Evolutionary conservation across 768 basidiomycete genomes (phyloP).

Genomic region (Rubroboletus satanas): DNA sequence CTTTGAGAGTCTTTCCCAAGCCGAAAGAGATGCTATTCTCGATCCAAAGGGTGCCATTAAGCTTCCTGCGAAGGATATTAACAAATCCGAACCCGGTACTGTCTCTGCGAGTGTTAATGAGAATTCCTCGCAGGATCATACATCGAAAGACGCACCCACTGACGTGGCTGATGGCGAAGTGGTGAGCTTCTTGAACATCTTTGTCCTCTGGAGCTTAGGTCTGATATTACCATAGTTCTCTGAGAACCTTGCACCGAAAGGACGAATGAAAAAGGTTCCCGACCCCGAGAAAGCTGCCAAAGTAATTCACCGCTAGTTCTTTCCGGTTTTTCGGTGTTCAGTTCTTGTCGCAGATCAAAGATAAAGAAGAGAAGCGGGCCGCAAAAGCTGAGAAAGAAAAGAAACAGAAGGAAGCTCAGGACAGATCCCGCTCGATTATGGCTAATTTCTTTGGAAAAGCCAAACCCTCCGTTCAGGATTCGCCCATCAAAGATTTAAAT

Average conservation of each 20-base stretch:
- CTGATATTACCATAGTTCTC: constrained; percentile 11
- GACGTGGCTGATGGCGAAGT: constrained; percentile 40
- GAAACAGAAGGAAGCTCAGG: constrained; percentile 65
- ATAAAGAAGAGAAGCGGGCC: constrained; percentile 60
- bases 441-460: constrained; percentile 73
- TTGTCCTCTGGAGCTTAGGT: background rate
- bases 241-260: constrained; percentile 27
- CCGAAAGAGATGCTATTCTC: constrained; percentile 53
- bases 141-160: constrained; percentile 25
- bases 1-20: constrained; percentile 56
- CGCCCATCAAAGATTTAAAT: constrained; percentile 23
- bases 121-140: constrained; percentile 22
- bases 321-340: constrained; percentile 4
- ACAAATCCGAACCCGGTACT: constrained; percentile 16
- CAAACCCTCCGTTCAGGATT: constrained; percentile 32
- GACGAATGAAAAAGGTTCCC: constrained; percentile 46
- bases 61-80: constrained; percentile 36
- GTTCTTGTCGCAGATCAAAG: constrained; percentile 51
- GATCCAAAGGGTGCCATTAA: constrained; percentile 42
- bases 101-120: background rate
- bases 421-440: constrained; percentile 73
- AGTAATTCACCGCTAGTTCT: constrained; percentile 11
- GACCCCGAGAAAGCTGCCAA: constrained; percentile 52
- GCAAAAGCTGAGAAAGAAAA: constrained; percentile 69
- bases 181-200: constrained; percentile 22